Conservation (phyloP, 495 filamentous ascomycete genomes). For the Aspergillus nidulans region DNA sequence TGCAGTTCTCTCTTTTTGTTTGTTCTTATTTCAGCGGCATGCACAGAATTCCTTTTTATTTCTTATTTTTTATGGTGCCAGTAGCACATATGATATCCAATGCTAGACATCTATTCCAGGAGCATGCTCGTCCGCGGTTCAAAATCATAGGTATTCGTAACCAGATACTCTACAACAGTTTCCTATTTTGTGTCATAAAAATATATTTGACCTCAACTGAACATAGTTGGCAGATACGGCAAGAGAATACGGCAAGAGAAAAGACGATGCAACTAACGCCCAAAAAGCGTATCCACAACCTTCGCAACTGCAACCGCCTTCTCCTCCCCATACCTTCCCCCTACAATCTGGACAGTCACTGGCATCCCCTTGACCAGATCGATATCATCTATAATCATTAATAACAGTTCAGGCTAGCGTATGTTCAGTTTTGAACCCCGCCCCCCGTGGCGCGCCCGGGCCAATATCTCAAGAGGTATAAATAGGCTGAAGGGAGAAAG, state of each 20-base stretch:
- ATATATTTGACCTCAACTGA: too few relatives aligned
- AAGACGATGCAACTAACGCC: background rate
- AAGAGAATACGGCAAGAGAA: background rate
- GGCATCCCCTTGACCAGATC: slow-evolving; percentile 48
- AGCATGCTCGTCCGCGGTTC: background rate
- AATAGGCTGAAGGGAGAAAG: background rate
- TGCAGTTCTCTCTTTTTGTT: background rate
- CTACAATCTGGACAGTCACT: slow-evolving; percentile 52
- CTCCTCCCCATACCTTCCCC: slow-evolving; percentile 44
- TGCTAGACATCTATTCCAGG: background rate
- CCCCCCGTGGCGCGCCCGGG: too few relatives aligned
- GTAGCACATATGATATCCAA: slow-evolving; percentile 1
- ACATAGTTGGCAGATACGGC: too few relatives aligned
- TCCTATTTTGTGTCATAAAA: too few relatives aligned
- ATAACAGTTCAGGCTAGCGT: background rate
- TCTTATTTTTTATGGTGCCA: background rate
- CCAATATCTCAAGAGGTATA: background rate
- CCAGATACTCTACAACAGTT: too few relatives aligned
- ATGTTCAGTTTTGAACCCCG: too few relatives aligned
- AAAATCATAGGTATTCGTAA: too few relatives aligned
- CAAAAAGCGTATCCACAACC: slow-evolving; percentile 29
- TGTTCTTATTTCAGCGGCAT: slow-evolving; percentile 2
- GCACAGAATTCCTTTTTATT: slow-evolving; percentile 2
- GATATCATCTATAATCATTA: slow-evolving; percentile 32
- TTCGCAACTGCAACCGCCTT: slow-evolving; percentile 44